Evolutionary conservation across 192 early-diverging fungal genomes (phyloP).

Genomic region (Rhizophagus prolifer): DNA sequence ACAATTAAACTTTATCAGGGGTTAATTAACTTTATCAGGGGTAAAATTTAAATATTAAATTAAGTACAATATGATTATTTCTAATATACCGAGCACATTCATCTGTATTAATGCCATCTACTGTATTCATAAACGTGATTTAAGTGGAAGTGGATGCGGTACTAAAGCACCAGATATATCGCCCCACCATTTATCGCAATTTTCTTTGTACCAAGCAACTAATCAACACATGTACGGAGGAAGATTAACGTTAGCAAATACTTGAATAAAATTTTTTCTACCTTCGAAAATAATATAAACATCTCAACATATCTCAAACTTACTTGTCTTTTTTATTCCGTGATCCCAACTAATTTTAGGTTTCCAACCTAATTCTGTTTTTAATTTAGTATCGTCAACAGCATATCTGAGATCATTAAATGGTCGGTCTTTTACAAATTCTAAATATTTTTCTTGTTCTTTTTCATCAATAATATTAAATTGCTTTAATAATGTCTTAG

Average conservation of each 20-base stretch:
- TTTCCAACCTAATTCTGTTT: constrained; percentile 62
- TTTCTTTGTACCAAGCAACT: constrained; percentile 59
- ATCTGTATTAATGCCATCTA: no score
- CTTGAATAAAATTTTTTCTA: background rate
- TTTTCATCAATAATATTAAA: constrained; percentile 43
- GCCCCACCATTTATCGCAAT: constrained; percentile 58
- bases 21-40: no score
- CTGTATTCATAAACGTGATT: no score
- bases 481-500: constrained; percentile 52
- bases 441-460: constrained; percentile 42
- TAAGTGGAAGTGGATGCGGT: constrained; percentile 44
- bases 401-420: constrained; percentile 80
- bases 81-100: no score
- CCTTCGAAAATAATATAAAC: background rate
- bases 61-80: no score
- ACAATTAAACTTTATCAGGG: no score
- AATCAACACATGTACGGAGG: background rate
- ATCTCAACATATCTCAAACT: no score
- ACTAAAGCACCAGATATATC: constrained; percentile 58
- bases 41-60: no score
- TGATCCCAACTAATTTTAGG: constrained; percentile 59
- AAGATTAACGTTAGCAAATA: background rate
- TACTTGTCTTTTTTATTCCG: constrained; percentile 68
- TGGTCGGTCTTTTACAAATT: constrained; percentile 71
- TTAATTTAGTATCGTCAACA: constrained; percentile 68